Percentiles rank a stretch among this genome's conserved stretches.
Evolutionary conservation across 352 stramenopile genomes (phyloP).

Genomic region (Globisporangium okanoganense): DNA sequence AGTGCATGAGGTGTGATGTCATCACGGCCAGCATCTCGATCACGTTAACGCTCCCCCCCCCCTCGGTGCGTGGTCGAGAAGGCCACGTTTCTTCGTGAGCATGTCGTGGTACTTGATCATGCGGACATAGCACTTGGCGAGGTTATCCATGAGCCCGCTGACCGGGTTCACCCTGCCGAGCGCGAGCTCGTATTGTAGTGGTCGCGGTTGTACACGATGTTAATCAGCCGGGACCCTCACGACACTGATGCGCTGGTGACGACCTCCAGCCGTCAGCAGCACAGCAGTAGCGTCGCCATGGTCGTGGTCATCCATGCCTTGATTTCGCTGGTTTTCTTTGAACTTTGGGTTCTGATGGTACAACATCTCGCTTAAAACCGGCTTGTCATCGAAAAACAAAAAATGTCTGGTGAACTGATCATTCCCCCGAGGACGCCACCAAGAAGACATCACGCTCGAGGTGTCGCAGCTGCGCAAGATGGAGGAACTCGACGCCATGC

Average conservation of each 20-base stretch:
- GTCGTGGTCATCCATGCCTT: too few species aligned
- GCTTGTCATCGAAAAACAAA: too few species aligned
- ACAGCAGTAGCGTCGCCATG: too few species aligned
- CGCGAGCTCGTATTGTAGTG: slow-evolving; percentile 99
- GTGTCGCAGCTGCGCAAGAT: slow-evolving; percentile 90
- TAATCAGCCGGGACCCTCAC: too few species aligned
- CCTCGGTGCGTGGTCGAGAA: slow-evolving; percentile 98
- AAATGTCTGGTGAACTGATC: too few species aligned
- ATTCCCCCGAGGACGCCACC: too few species aligned
- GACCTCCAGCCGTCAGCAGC: too few species aligned
- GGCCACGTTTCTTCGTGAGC: slow-evolving; percentile 98
- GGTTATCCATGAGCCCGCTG: slow-evolving; percentile 96
- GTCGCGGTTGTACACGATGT: slow-evolving; percentile 99
- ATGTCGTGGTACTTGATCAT: slow-evolving; percentile 99
- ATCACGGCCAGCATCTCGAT: slow-evolving; percentile 99
- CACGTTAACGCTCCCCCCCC: slow-evolving; percentile 98
- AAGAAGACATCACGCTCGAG: slow-evolving; percentile 90
- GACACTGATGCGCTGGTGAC: too few species aligned
- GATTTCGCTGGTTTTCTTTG: too few species aligned
- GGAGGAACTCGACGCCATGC: slow-evolving; percentile 85
- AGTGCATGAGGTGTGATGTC: slow-evolving; percentile 97
- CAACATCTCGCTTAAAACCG: too few species aligned
- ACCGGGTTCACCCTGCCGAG: slow-evolving; percentile 99
- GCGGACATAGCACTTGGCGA: slow-evolving; percentile 98
- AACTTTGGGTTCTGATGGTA: too few species aligned